Evolutionary conservation across 2,329 filamentous ascomycete genomes (phyloP).

Genomic region (Colletotrichum sp.): DNA sequence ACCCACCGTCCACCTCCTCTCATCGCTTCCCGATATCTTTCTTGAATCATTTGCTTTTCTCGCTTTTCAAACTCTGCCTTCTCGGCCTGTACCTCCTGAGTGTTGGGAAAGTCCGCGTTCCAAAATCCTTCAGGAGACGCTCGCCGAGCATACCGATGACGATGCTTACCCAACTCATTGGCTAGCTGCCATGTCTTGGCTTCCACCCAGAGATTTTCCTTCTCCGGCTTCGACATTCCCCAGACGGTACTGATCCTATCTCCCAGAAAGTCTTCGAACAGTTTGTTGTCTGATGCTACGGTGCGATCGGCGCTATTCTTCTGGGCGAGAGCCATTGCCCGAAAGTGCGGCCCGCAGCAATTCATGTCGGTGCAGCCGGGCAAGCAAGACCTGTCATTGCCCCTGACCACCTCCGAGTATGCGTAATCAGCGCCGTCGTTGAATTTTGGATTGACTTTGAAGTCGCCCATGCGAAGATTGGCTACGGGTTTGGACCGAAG

Average conservation of each 20-base stretch:
- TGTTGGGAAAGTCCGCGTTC: conserved; percentile 86
- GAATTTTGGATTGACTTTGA: conserved; percentile 78
- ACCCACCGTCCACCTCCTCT: conserved; percentile 76
- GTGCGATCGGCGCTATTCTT: conserved; percentile 44
- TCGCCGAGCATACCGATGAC: conserved; percentile 73
- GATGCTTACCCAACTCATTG: conserved; percentile 78
- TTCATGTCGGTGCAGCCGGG: conserved; percentile 75
- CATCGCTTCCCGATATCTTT: conserved; percentile 83
- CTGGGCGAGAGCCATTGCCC: conserved; percentile 64
- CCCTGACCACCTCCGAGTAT: conserved; percentile 76
- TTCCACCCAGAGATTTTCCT: conserved; percentile 71
- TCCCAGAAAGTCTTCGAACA: conserved; percentile 64
- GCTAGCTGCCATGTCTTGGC: conserved; percentile 77
- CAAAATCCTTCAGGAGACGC: conserved; percentile 87
- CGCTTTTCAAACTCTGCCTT: conserved; percentile 67
- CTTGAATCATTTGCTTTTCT: conserved; percentile 69
- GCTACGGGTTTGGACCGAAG: conserved; percentile 64
- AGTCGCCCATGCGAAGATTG: conserved; percentile 71
- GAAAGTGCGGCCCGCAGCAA: conserved; percentile 79
- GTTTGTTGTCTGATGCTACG: conserved; percentile 45
- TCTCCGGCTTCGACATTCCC: conserved; percentile 64
- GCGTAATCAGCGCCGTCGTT: conserved; percentile 77
- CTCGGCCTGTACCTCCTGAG: conserved; percentile 77
- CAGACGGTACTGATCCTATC: conserved; percentile 64
- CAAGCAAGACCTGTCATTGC: conserved; percentile 72